A percentile compares a stretch with the other conserved stretches of the same genome.
Conservation (phyloP, 208 protist species). For the Wallacemonas sp. region DNA sequence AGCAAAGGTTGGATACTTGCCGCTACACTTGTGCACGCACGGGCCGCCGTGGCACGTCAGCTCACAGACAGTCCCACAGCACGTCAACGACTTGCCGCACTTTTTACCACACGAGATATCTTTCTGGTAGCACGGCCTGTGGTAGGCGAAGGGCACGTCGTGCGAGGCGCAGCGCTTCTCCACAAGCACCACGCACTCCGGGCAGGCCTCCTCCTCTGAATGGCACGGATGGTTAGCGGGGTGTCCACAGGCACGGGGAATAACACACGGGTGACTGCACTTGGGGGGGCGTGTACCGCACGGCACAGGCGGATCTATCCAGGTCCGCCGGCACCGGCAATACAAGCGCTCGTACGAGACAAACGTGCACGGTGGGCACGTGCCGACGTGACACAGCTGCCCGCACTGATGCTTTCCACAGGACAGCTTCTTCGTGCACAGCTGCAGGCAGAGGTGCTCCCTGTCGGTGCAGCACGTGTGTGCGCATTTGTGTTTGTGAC, state of each 20-base stretch:
- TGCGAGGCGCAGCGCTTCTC: conserved; percentile 86
- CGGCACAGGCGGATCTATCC: conserved; percentile 86
- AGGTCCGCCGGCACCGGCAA: conserved; percentile 84
- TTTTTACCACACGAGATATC: conserved; percentile 69
- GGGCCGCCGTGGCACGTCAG: conserved; percentile 69
- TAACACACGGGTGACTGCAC: conserved; percentile 76
- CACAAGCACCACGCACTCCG: conserved; percentile 76
- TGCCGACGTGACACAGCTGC: conserved; percentile 81
- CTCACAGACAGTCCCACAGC: conserved; percentile 70
- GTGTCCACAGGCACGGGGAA: conserved; percentile 86
- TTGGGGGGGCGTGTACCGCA: conserved; percentile 84
- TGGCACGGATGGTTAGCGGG: conserved; percentile 83
- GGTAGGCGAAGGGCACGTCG: conserved; percentile 58
- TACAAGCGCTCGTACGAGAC: conserved; percentile 80
- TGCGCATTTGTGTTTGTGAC: conserved; percentile 85
- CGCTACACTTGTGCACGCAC: conserved; percentile 69
- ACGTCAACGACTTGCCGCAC: conserved; percentile 76
- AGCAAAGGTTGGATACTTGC: conserved; percentile 39
- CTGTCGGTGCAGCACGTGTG: conserved; percentile 78
- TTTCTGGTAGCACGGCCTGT: conserved; percentile 62
- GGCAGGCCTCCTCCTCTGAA: conserved; percentile 58
- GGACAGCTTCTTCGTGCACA: conserved; percentile 81
- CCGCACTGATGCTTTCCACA: conserved; percentile 86
- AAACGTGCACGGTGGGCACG: conserved; percentile 70
- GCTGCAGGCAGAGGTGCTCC: conserved; percentile 79